Percentiles rank a stretch among this genome's conserved stretches.
Evolutionary conservation across 1,284 basidiomycete species (phyloP).

Genomic region (Microstroma glucosiphilum): DNA sequence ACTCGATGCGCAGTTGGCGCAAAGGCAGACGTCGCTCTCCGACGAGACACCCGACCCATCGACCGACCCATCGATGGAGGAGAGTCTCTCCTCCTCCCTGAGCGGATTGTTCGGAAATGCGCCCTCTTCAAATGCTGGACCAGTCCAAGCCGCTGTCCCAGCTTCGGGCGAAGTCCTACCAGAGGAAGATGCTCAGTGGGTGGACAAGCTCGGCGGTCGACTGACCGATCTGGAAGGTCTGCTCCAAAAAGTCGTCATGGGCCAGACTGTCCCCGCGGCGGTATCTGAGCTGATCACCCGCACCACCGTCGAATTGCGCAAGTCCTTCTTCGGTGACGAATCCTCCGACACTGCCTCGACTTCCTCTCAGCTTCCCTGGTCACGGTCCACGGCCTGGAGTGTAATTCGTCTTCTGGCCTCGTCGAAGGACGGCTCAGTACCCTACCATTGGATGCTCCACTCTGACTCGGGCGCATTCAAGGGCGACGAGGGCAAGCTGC

Average conservation of each 20-base stretch:
- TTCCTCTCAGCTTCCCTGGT: conserved; percentile 62
- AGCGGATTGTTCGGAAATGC: no score
- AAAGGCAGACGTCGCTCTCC: neutral
- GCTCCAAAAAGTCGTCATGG: conserved; percentile 37
- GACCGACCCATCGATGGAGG: conserved; percentile 1
- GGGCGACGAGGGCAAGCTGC: conserved; percentile 72
- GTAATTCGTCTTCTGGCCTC: conserved; percentile 70
- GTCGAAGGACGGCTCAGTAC: conserved; percentile 61
- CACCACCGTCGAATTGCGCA: conserved; percentile 74
- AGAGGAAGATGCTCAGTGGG: conserved; percentile 25
- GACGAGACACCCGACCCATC: neutral
- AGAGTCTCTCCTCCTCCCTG: conserved; percentile 49
- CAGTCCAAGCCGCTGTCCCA: no score
- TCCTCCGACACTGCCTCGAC: conserved; percentile 67
- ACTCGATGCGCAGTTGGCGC: no score
- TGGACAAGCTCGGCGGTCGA: conserved; percentile 44
- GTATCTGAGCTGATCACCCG: conserved; percentile 57
- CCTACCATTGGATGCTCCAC: conserved; percentile 74
- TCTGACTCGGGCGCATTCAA: conserved; percentile 76
- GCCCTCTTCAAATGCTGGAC: no score
- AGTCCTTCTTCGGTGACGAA: conserved; percentile 89
- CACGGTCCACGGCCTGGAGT: conserved; percentile 78
- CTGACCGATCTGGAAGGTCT: conserved; percentile 42
- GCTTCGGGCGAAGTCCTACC: neutral
- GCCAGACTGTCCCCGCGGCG: conserved; percentile 32